phyloP scores from a whole-genome alignment of 2,329 filamentous ascomycete genomes.

The Podosphaera fusca region DNA sequence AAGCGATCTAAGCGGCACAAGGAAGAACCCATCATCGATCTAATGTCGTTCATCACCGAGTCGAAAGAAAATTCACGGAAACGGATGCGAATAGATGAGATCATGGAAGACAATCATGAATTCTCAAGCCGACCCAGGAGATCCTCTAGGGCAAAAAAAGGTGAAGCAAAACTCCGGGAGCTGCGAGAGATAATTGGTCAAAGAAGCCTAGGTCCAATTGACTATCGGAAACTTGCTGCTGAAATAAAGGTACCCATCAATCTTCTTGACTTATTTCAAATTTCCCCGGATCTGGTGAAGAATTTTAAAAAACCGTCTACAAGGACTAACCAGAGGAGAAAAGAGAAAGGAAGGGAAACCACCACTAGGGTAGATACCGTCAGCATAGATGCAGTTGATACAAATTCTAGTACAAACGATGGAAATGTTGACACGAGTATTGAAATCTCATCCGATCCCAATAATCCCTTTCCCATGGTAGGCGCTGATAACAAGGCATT shows the following conservation, averaged over 20 bases:
- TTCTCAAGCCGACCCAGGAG: background rate
- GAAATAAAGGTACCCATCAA: background rate
- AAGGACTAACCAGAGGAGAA: background rate
- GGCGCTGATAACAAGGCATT: background rate
- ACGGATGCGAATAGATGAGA: background rate
- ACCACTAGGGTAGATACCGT: background rate
- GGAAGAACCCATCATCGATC: background rate
- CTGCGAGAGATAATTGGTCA: background rate
- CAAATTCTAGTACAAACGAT: too few species aligned
- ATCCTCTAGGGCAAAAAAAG: background rate
- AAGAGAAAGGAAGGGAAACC: background rate
- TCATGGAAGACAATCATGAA: background rate
- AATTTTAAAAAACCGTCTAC: background rate
- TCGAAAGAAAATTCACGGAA: background rate
- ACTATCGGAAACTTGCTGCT: background rate
- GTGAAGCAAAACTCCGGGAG: background rate
- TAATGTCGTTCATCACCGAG: background rate
- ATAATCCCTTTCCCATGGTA: background rate
- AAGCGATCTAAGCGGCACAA: background rate
- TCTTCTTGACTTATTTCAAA: conserved; percentile 1
- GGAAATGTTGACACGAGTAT: background rate
- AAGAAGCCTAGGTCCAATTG: background rate
- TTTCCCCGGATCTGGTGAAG: background rate
- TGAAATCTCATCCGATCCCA: too few species aligned
- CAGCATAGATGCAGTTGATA: background rate